Base-by-base conservation (phyloP, 202 grass and related monocot species). In the Cymbopogon flexuosus region DNA sequence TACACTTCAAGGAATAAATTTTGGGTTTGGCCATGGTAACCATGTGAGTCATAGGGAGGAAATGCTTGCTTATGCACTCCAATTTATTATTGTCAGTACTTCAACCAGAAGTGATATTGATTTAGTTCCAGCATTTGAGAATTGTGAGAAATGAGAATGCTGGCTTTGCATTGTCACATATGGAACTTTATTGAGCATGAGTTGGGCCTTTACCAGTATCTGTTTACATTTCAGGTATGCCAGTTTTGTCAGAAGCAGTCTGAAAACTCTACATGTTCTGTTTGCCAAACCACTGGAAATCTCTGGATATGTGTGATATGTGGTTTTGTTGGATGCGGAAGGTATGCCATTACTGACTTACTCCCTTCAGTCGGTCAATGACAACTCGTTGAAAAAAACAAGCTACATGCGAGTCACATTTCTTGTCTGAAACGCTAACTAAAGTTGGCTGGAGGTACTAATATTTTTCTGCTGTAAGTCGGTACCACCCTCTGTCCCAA, bases 221-320 rank as follows among this genome's bases (percentile, higher is more conserved):
- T 49, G 0, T 84, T 51, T 68, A 37, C 6, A 61, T 90, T 90
- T 88, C 89, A 98, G 95, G 92, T 98, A 39, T 94, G 95, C 43
- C 95, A 93, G 72, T 89, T 95, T 79, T 94, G 90, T 88, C 92
- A 95, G 82, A 91, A 91, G 70, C 81, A 83, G 58, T 88, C 88
- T 47, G 86, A 93, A 73, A 85, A 98, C 78, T 89, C 88, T 51
- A 94, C 92, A 75, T 98, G 95, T 81, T 94, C 95, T 79, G 91
- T 98, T 80, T 98, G 95, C 61, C 84, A 84, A 71, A 94, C 90
- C 31, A 85, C 88, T 35, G 86, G 88, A 93, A 91, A 98, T 81
- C 92, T 98, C 4, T 98, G 95, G 95, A 98, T 94, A 66, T 98
- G 95, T 83, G 79, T 98, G 22, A 94, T 98, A 51, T 98, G 95